Base-by-base conservation (phyloP, 106 monocot genomes). In the Dendrobium huoshanense region DNA sequence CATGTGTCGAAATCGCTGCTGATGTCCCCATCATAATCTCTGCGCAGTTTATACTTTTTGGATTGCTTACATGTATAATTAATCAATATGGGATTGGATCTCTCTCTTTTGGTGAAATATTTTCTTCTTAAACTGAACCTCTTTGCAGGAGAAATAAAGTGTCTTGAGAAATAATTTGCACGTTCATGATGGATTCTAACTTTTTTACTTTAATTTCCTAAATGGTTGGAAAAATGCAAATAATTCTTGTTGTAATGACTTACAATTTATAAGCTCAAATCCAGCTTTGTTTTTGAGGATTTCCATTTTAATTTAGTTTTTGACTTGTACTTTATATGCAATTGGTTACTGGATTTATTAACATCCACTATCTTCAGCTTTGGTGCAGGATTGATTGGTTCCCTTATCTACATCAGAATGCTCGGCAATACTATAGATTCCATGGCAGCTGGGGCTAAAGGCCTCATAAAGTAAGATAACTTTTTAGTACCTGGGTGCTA, bases 341-440 rank as follows among this genome's bases (percentile, higher is more conserved):
- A n/a, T 43, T 74, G 43, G 2, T 74, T 44, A 20, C 43, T 74
- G 41, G 42, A 43, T 43, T 42, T 41, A 74, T 74, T 74, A 17
- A 1, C 31, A n/a, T 44, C 24, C 70, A 9, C 70, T 45, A 25
- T 77, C 33, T 83, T 85, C 88, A 99, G 98, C 81, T 99, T 95
- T 86, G 89, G 91, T 84, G 87, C 80, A 87, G 98, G 98, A 47
- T 81, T 92, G 24, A 19, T 90, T 84, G 98, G 98, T 82, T 99
- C 98, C 37, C 78, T 99, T 77, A 56, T 83, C 17, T 99, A 98
- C 80, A 86, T 99, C 81, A 89, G 91, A 7, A 93, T 99, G 98
- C 98, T 99, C 79, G 91, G 95, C 70, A 95, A 85, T 80, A 91
- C 84, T 80, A 86, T 95, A 51, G 98, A 99, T 81, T 91, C 91